Conservation (phyloP, 2,329 filamentous ascomycete species). For the Monilinia polystroma region DNA sequence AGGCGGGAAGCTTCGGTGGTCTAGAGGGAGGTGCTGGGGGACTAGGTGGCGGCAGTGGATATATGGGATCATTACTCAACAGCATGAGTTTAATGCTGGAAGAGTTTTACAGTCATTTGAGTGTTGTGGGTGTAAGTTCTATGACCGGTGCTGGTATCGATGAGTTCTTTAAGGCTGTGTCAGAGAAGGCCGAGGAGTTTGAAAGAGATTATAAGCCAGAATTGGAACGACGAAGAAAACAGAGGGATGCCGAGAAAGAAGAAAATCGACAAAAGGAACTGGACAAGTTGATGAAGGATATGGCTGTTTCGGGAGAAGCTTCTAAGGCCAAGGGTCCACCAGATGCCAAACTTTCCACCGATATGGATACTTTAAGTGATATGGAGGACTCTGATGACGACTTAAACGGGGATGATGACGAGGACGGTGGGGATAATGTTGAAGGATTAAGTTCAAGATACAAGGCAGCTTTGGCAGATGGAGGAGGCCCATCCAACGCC, state of each 20-base stretch:
- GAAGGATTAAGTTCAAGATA: slow-evolving; percentile 74
- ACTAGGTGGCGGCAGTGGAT: slow-evolving; percentile 74
- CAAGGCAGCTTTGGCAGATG: slow-evolving; percentile 67
- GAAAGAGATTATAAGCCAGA: slow-evolving; percentile 88
- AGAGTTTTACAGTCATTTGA: slow-evolving; percentile 94
- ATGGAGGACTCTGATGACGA: slow-evolving; percentile 51
- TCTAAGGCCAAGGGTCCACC: slow-evolving; percentile 32
- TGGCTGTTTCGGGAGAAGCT: slow-evolving; percentile 60
- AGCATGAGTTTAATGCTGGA: slow-evolving; percentile 98
- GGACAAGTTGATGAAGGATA: slow-evolving; percentile 91
- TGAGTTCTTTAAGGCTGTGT: slow-evolving; percentile 88
- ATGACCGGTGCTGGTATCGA: slow-evolving; percentile 90
- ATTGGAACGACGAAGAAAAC: slow-evolving; percentile 72
- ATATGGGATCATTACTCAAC: slow-evolving; percentile 94
- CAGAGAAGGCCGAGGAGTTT: slow-evolving; percentile 85
- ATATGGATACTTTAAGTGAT: slow-evolving; percentile 42
- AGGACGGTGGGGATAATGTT: slow-evolving; percentile 43
- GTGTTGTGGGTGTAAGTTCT: slow-evolving; percentile 87
- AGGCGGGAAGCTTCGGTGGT: slow-evolving; percentile 71
- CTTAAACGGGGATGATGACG: slow-evolving; percentile 58
- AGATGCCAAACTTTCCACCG: slow-evolving; percentile 32
- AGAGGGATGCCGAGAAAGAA: slow-evolving; percentile 74
- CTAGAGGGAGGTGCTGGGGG: slow-evolving; percentile 61
- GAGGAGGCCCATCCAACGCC: slow-evolving; percentile 42
- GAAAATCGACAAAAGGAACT: slow-evolving; percentile 75